Conservation (phyloP, 2,329 filamentous ascomycete species). For the Sporothrix mexicana region DNA sequence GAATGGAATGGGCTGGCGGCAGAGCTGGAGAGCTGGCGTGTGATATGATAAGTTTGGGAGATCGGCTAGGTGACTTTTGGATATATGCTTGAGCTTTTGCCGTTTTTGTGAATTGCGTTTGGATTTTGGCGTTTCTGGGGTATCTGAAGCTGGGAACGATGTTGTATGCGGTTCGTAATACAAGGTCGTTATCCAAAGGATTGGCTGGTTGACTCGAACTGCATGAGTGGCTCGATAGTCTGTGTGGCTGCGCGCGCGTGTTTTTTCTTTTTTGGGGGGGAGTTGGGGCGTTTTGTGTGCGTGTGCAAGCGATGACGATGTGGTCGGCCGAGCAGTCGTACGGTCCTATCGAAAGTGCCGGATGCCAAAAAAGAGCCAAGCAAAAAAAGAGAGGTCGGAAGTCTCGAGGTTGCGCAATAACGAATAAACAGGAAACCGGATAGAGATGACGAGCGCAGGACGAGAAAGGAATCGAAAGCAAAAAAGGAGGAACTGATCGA, state of each 20-base stretch:
- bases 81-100: no score
- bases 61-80: not conserved
- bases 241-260: constrained; percentile 18
- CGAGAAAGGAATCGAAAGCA: not conserved
- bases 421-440: constrained; percentile 21
- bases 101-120: no score
- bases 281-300: not conserved
- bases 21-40: not conserved
- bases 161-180: not conserved
- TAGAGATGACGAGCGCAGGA: constrained; percentile 18
- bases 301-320: constrained; percentile 29
- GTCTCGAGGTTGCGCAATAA: constrained; percentile 11
- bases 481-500: not conserved
- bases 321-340: constrained; percentile 22
- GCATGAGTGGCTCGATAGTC: not conserved
- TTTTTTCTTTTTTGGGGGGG: not conserved
- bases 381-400: not conserved
- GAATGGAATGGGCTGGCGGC: constrained; percentile 17
- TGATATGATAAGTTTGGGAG: not conserved
- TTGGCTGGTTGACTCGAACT: not conserved
- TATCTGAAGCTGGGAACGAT: constrained; percentile 18
- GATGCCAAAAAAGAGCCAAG: constrained; percentile 12
- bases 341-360: constrained; percentile 26
- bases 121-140: not conserved
- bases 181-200: constrained; percentile 19